Evolutionary conservation across 345 rosid species (phyloP).

Genomic region (Erodium maritimum): DNA sequence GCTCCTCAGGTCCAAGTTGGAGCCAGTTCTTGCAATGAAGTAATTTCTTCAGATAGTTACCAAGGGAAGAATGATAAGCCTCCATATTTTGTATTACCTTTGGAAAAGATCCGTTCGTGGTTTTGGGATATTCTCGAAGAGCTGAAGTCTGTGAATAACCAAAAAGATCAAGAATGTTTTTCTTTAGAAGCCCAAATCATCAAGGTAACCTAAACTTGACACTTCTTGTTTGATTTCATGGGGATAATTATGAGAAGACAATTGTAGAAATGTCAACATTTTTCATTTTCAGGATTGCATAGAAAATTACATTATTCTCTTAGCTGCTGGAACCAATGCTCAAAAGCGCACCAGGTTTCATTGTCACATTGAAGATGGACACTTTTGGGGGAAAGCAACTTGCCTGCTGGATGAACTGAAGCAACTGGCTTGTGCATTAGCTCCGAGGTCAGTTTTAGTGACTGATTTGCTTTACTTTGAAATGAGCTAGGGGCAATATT

Average conservation of each 20-base stretch:
- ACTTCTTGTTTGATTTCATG: background rate
- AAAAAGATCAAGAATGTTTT: background rate
- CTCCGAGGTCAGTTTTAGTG: background rate
- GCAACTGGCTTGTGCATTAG: background rate
- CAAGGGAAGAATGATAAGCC: background rate
- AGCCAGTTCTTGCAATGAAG: background rate
- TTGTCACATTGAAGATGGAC: background rate
- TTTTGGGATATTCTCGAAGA: background rate
- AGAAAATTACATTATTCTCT: background rate
- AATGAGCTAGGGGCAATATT: too few species aligned
- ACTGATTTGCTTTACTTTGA: background rate
- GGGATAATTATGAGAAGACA: background rate
- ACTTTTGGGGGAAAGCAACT: background rate
- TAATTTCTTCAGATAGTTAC: background rate
- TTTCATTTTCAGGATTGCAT: background rate
- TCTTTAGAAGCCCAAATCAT: too few species aligned
- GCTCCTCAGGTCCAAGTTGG: conserved; percentile 5
- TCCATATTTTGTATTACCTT: background rate
- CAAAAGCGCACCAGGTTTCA: background rate
- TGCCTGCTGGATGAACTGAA: background rate
- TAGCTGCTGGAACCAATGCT: background rate
- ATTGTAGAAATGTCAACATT: background rate
- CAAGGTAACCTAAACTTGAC: background rate
- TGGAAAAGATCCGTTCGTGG: background rate
- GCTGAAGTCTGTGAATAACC: background rate